These are phyloP conservation scores for Xanthoconium purpureum DNA, from an alignment of 768 basidiomycete genomes.

Conservation along the genomic window DNA sequence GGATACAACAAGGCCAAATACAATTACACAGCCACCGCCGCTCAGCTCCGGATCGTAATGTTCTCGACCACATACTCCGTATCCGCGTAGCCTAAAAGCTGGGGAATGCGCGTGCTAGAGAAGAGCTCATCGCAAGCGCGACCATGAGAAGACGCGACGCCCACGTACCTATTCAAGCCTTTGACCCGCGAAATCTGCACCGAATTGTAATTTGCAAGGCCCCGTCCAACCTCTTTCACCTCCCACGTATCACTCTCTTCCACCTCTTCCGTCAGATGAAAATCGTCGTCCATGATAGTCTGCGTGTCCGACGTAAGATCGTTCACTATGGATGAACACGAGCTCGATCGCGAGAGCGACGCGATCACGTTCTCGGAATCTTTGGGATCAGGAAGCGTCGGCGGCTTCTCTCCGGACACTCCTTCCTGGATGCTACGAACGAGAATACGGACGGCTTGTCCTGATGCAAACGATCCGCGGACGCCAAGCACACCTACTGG, in stretches of 20 bases:
- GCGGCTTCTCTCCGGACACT: constrained; percentile 22
- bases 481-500: constrained; percentile 88
- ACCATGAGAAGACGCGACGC: background rate
- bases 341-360: constrained; percentile 37
- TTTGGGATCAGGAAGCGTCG: constrained; percentile 21
- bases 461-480: constrained; percentile 86
- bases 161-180: constrained; percentile 83
- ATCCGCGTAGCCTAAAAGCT: constrained; percentile 88
- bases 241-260: constrained; percentile 58
- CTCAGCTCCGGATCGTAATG: constrained; percentile 62
- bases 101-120: constrained; percentile 71
- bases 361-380: constrained; percentile 29
- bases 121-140: constrained; percentile 8
- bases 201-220: constrained; percentile 94
- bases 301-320: constrained; percentile 23
- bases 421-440: constrained; percentile 42
- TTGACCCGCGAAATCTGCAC: constrained; percentile 86
- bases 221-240: constrained; percentile 87
- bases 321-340: constrained; percentile 33
- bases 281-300: constrained; percentile 33
- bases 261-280: constrained; percentile 24
- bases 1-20: constrained; percentile 31
- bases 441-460: constrained; percentile 88
- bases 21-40: constrained; percentile 47
- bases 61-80: constrained; percentile 97